These are phyloP conservation scores for Inonotus obliquus DNA, from an alignment of 1,284 basidiomycete species.

Conservation along the genomic window DNA sequence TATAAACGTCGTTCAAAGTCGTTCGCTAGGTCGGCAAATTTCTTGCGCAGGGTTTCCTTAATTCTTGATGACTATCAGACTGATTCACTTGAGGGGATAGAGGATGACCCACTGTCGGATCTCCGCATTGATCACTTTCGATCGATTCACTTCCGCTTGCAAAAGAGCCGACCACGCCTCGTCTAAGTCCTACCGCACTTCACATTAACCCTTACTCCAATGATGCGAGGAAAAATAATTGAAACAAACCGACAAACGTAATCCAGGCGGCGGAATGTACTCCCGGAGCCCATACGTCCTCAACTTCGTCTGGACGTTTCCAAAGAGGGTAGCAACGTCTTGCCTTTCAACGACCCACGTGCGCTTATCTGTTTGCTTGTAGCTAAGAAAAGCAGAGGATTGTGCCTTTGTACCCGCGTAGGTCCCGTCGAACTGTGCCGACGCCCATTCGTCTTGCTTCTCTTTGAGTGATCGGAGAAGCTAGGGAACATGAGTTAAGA, in stretches of 20 bases:
- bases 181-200: slow-evolving; percentile 61
- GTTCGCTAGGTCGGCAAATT: slow-evolving; percentile 83
- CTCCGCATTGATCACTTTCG: slow-evolving; percentile 84
- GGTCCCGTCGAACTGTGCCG: slow-evolving; percentile 59
- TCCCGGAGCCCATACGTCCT: slow-evolving; percentile 84
- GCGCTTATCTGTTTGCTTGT: slow-evolving; percentile 86
- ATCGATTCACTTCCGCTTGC: slow-evolving; percentile 71
- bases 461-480: slow-evolving; percentile 61
- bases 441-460: slow-evolving; percentile 62
- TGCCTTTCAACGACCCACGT: slow-evolving; percentile 88
- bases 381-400: slow-evolving; percentile 68
- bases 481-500: slow-evolving; percentile 31
- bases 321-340: slow-evolving; percentile 84
- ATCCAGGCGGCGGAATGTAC: slow-evolving; percentile 76
- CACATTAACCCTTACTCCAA: not conserved
- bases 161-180: slow-evolving; percentile 73
- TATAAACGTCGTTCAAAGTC: slow-evolving; percentile 75
- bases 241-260: slow-evolving; percentile 52
- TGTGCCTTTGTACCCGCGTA: slow-evolving; percentile 82
- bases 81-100: not conserved
- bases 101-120: slow-evolving; percentile 75
- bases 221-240: not conserved
- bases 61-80: slow-evolving; percentile 50
- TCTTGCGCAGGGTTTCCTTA: slow-evolving; percentile 81
- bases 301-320: slow-evolving; percentile 93